A percentile compares a stretch with the other conserved stretches of the same genome.
Conservation (phyloP, 208 protist genomes). For the Leishmania arabica region DNA sequence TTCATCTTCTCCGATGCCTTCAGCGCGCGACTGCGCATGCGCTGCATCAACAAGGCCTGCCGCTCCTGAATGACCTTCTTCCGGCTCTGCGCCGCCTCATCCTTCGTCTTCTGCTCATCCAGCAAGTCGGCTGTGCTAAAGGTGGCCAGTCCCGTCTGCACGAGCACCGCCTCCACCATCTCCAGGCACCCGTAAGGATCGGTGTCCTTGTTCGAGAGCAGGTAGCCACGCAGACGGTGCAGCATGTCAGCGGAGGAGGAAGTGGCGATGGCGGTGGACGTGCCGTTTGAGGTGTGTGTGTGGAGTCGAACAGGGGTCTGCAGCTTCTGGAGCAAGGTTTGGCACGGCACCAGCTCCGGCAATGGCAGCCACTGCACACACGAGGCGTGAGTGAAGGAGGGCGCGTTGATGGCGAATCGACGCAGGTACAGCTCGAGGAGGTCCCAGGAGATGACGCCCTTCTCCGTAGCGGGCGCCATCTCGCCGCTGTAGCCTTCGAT, state of each 20-base stretch:
- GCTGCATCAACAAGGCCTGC: slow-evolving; percentile 63
- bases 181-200: slow-evolving; percentile 53
- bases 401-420: slow-evolving; percentile 21
- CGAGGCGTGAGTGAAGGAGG: slow-evolving; percentile 37
- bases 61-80: slow-evolving; percentile 61
- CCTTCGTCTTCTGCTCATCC: slow-evolving; percentile 27
- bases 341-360: slow-evolving; percentile 31
- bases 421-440: slow-evolving; percentile 44
- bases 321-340: slow-evolving; percentile 59
- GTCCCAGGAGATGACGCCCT: slow-evolving; percentile 30
- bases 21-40: slow-evolving; percentile 48
- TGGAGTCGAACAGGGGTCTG: slow-evolving; percentile 25
- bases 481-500: slow-evolving; percentile 7
- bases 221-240: slow-evolving; percentile 41
- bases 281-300: neutral
- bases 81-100: slow-evolving; percentile 34
- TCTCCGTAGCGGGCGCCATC: neutral
- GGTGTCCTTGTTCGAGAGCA: slow-evolving; percentile 26
- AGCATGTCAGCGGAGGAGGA: slow-evolving; percentile 43
- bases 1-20: slow-evolving; percentile 17
- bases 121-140: slow-evolving; percentile 21
- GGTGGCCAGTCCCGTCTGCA: slow-evolving; percentile 36
- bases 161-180: slow-evolving; percentile 64
- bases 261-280: neutral
- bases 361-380: slow-evolving; percentile 39